A percentile compares a stretch with the other conserved stretches of the same genome.
These are phyloP conservation scores for Metschnikowia chrysomelidarum DNA, from an alignment of 805 yeast genomes.

Conservation along the genomic window DNA sequence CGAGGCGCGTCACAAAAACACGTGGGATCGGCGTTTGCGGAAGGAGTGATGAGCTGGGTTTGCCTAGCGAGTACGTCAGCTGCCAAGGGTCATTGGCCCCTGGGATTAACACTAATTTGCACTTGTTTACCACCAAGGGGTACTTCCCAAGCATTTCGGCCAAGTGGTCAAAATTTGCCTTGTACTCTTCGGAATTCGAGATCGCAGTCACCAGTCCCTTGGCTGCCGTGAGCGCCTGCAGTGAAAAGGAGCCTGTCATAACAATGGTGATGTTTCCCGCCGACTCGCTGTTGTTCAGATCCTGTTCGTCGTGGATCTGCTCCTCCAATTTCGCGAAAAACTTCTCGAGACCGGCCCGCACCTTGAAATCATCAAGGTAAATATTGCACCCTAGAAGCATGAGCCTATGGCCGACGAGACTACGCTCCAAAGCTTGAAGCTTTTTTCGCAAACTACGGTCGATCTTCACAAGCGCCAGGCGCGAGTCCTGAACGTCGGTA, in stretches of 20 bases:
- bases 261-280: conserved; percentile 58
- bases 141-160: conserved; percentile 62
- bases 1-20: conserved; percentile 66
- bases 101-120: conserved; percentile 73
- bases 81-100: conserved; percentile 96
- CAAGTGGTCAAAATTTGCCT: conserved; percentile 67
- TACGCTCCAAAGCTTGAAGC: conserved; percentile 55
- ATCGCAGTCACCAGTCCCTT: conserved; percentile 49
- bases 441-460: conserved; percentile 58
- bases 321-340: conserved; percentile 52
- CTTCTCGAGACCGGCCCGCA: conserved; percentile 64
- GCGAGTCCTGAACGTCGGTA: conserved; percentile 23
- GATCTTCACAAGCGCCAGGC: conserved; percentile 43
- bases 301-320: conserved; percentile 25
- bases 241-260: conserved; percentile 76
- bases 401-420: conserved; percentile 54
- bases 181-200: conserved; percentile 56
- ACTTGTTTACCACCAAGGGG: conserved; percentile 48
- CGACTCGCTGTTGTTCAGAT: conserved; percentile 45
- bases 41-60: conserved; percentile 31
- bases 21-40: conserved; percentile 76
- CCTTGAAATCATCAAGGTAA: conserved; percentile 56
- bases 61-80: conserved; percentile 62
- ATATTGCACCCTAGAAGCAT: conserved; percentile 76
- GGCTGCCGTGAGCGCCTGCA: conserved; percentile 59